Percentiles rank a stretch among this genome's conserved stretches.
phyloP scores from a whole-genome alignment of 306 rosid species.

The Castanospermum australe region DNA sequence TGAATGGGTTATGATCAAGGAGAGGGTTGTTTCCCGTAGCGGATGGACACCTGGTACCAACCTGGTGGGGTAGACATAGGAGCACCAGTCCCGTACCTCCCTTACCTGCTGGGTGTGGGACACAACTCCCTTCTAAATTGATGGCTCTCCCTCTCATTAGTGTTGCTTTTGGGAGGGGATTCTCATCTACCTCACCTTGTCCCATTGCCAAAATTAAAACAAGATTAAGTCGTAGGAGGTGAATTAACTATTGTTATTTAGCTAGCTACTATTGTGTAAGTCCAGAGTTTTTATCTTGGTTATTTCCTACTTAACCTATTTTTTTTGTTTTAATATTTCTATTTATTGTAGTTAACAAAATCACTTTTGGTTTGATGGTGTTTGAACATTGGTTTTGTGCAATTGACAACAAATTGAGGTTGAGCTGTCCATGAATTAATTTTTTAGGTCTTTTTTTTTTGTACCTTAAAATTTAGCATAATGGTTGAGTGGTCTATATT shows the following conservation, averaged over 20 bases:
- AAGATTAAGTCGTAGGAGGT: not conserved
- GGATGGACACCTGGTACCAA: too few relatives aligned
- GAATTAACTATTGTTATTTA: not conserved
- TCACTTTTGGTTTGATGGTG: not conserved
- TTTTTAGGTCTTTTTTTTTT: not conserved
- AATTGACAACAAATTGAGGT: not conserved
- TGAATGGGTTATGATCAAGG: not conserved
- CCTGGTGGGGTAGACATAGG: too few relatives aligned
- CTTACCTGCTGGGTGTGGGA: too few relatives aligned
- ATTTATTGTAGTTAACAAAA: not conserved
- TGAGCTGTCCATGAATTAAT: not conserved
- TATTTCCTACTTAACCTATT: not conserved
- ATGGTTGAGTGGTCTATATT: conserved; percentile 9
- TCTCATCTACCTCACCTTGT: too few relatives aligned
- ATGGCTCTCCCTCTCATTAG: too few relatives aligned
- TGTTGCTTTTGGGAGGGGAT: too few relatives aligned
- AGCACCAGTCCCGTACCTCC: too few relatives aligned
- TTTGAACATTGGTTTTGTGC: not conserved
- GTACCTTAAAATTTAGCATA: not conserved
- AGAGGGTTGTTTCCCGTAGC: not conserved
- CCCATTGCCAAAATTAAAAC: not conserved
- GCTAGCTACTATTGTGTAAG: not conserved
- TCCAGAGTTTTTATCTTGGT: not conserved
- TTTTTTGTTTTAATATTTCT: not conserved
- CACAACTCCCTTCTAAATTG: too few relatives aligned